phyloP scores from a whole-genome alignment of 164 flowering plant genomes.

The Akebia trifoliata region DNA sequence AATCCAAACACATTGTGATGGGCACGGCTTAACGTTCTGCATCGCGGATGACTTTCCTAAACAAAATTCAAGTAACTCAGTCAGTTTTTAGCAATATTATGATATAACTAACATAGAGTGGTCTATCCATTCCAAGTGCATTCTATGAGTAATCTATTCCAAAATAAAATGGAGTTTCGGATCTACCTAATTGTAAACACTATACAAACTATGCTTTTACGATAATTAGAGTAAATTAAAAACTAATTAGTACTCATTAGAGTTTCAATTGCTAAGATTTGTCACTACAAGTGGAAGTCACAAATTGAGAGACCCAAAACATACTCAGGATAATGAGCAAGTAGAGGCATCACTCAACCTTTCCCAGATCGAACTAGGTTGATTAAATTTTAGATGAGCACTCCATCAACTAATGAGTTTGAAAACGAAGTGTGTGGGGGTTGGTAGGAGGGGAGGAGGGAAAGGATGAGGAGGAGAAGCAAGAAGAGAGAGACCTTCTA shows the following conservation, averaged over 20 bases:
- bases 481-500: background rate
- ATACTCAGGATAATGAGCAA: no score
- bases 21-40: background rate
- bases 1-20: background rate
- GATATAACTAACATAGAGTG: background rate
- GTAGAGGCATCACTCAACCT: no score
- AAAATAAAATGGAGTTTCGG: background rate
- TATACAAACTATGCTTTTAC: no score
- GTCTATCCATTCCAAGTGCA: background rate
- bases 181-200: no score
- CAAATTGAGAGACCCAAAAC: no score
- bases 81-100: background rate
- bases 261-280: no score
- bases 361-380: background rate
- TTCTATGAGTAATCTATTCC: background rate
- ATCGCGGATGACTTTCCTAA: background rate
- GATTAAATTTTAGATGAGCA: background rate
- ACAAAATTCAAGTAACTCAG: constrained; percentile 1
- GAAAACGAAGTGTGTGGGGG: background rate
- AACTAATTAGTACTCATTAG: no score
- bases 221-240: no score
- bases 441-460: background rate
- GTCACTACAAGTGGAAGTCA: no score
- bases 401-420: background rate
- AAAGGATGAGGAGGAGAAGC: background rate